Evolutionary conservation across 2,329 filamentous ascomycete genomes (phyloP).

Genomic region (Herpomyces periplanetae): DNA sequence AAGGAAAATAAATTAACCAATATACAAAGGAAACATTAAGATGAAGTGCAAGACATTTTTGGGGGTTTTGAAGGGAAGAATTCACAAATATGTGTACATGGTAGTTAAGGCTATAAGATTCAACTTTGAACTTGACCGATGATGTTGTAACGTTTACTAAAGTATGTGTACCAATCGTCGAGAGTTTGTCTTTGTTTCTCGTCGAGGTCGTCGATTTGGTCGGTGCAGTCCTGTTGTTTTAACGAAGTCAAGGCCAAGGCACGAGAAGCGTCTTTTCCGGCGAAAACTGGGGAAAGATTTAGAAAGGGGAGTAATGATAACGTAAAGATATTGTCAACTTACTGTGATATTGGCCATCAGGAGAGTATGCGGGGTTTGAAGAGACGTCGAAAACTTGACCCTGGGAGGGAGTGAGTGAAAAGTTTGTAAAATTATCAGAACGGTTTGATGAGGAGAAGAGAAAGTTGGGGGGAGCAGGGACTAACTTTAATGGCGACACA

Average conservation of each 20-base stretch:
- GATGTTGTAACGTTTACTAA: constrained; percentile 82
- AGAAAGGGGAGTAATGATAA: background rate
- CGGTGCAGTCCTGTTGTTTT: constrained; percentile 37
- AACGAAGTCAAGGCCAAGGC: constrained; percentile 55
- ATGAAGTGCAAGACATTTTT: no score
- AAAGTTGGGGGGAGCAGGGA: constrained; percentile 1
- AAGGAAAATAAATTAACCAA: no score
- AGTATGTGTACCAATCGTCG: constrained; percentile 80
- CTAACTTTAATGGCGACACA: constrained; percentile 17
- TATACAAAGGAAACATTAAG: no score
- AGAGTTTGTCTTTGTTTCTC: constrained; percentile 55
- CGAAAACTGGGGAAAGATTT: constrained; percentile 24
- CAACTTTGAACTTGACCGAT: constrained; percentile 17
- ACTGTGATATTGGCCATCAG: constrained; percentile 56
- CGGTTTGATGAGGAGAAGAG: background rate
- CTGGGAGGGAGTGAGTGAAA: constrained; percentile 14
- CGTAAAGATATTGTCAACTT: constrained; percentile 6
- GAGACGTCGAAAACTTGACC: constrained; percentile 81
- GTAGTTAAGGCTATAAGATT: no score
- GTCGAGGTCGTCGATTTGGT: constrained; percentile 44
- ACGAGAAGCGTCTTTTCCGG: constrained; percentile 76
- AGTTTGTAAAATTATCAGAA: background rate
- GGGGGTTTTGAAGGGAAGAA: no score
- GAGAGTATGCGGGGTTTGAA: constrained; percentile 49
- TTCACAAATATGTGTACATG: no score